Percentiles rank a stretch among this genome's conserved stretches.
Evolutionary conservation across 2,329 filamentous ascomycete species (phyloP).

Genomic region (Chaetomium olivaceum): DNA sequence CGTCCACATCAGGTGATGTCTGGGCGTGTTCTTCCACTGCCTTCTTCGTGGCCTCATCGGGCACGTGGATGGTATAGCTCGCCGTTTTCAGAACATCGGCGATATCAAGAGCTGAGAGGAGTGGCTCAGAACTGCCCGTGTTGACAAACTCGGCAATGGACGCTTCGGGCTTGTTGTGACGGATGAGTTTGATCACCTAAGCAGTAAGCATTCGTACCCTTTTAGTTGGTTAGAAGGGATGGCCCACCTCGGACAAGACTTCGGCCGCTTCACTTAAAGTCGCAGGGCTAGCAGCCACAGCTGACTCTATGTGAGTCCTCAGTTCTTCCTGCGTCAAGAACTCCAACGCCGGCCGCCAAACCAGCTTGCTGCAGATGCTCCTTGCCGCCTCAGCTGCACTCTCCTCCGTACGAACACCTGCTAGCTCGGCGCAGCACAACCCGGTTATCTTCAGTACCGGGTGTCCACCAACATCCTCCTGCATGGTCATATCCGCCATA

Average conservation of each 20-base stretch:
- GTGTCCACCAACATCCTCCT: not conserved
- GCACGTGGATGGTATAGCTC: conserved; percentile 1
- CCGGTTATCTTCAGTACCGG: not conserved
- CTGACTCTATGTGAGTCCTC: not conserved
- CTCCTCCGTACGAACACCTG: not conserved
- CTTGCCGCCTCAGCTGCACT: not conserved
- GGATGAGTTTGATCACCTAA: not conserved
- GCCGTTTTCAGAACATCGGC: not conserved
- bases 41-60: not conserved
- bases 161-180: not conserved
- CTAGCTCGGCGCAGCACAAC: not conserved
- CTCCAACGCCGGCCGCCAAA: not conserved
- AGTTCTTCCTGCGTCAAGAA: not conserved
- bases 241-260: not conserved
- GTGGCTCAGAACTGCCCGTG: not conserved
- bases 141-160: not conserved
- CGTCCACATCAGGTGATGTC: not conserved
- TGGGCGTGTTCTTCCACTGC: not conserved
- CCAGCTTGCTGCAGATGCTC: conserved; percentile 3
- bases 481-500: not conserved
- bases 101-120: not conserved
- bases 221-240: not conserved
- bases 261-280: not conserved
- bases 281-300: not conserved
- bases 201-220: not conserved